These are phyloP conservation scores for Eucalyptus pumila DNA, from an alignment of 345 rosid genomes.

Conservation along the genomic window DNA sequence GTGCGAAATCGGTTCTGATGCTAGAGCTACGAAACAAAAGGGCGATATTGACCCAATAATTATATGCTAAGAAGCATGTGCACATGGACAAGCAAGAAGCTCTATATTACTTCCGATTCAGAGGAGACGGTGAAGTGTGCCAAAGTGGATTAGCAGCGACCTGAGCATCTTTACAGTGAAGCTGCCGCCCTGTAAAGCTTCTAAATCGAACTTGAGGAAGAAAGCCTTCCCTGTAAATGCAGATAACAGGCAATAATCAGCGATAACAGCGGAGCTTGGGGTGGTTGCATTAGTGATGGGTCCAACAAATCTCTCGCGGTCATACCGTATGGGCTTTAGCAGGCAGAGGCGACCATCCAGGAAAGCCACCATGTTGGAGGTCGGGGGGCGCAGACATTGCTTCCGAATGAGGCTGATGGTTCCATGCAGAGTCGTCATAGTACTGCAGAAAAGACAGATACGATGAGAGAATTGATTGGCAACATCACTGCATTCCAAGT, in stretches of 20 bases:
- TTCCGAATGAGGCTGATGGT: slow-evolving; percentile 4
- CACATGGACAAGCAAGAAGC: neutral
- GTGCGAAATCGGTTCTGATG: neutral
- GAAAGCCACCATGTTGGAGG: neutral
- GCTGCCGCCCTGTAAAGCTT: neutral
- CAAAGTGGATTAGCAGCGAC: neutral
- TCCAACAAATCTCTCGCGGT: neutral
- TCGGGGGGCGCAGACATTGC: neutral
- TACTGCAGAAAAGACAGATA: slow-evolving; percentile 2
- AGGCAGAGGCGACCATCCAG: neutral
- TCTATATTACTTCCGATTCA: neutral
- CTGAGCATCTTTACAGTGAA: neutral
- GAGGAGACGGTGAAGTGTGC: neutral
- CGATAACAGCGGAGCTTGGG: neutral
- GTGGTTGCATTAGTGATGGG: neutral
- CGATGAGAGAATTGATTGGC: neutral
- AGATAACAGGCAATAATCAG: neutral
- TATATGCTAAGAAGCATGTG: neutral
- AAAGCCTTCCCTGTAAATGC: neutral
- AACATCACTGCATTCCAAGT: neutral
- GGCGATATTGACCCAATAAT: neutral
- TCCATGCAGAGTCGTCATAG: slow-evolving; percentile 3
- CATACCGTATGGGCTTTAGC: neutral
- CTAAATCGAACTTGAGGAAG: neutral
- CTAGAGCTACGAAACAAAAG: neutral